phyloP scores from a whole-genome alignment of 2,329 filamentous ascomycete genomes.

The Calycina herbarum region DNA sequence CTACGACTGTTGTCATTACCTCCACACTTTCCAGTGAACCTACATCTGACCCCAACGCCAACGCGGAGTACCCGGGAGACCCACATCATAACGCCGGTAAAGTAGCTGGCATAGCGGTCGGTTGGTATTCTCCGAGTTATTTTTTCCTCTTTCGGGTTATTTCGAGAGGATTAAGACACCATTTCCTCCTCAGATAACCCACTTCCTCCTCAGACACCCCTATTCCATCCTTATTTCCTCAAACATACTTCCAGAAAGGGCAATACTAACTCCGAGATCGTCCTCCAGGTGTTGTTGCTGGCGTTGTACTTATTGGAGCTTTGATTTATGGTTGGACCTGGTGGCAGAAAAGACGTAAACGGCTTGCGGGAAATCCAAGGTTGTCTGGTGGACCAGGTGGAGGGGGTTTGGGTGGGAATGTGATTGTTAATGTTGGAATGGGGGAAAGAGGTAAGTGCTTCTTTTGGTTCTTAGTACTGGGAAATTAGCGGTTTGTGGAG shows the following conservation, averaged over 20 bases:
- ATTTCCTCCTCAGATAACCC: no score
- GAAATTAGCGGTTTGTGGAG: background rate
- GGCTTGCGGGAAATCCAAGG: background rate
- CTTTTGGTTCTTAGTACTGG: background rate
- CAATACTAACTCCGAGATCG: no score
- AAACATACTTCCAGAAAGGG: no score
- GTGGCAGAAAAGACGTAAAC: background rate
- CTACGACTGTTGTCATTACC: background rate
- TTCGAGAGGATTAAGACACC: no score
- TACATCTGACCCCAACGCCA: background rate
- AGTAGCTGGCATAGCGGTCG: background rate
- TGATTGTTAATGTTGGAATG: background rate
- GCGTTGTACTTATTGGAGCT: background rate
- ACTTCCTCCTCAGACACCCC: no score
- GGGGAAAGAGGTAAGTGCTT: background rate
- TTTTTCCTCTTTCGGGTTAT: no score
- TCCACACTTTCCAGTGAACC: background rate
- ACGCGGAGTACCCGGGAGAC: background rate
- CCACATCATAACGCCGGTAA: background rate
- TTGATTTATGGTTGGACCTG: background rate
- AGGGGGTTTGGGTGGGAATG: background rate
- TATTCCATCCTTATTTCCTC: no score
- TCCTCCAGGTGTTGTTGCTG: background rate
- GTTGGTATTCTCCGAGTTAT: no score
- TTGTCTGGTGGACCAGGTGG: background rate